These are phyloP conservation scores for Albophoma yamanashiensis DNA, from an alignment of 2,329 filamentous ascomycete species.

Conservation along the genomic window DNA sequence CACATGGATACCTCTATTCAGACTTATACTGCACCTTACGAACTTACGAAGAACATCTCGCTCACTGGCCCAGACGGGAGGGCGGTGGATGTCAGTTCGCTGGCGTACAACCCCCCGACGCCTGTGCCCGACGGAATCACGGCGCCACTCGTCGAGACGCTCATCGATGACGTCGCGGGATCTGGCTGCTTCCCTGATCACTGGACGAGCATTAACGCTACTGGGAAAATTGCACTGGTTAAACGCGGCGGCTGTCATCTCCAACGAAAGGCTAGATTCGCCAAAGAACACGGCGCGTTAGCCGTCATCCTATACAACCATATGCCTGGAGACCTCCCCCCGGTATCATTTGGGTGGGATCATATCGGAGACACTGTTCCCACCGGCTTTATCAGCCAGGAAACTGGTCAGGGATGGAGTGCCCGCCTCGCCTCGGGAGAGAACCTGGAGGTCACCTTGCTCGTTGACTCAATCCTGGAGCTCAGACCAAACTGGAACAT, in stretches of 20 bases:
- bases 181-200: conserved; percentile 28
- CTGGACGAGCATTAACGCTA: conserved; percentile 29
- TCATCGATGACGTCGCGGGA: conserved; percentile 22
- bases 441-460: conserved; percentile 16
- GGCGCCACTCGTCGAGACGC: conserved; percentile 21
- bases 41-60: conserved; percentile 28
- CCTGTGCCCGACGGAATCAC: conserved; percentile 24
- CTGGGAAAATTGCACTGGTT: conserved; percentile 30
- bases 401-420: conserved; percentile 21
- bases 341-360: conserved; percentile 38
- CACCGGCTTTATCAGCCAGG: conserved; percentile 20
- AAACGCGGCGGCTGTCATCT: conserved; percentile 31
- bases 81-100: conserved; percentile 28
- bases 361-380: conserved; percentile 21
- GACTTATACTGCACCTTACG: conserved; percentile 34
- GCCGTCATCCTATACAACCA: conserved; percentile 52
- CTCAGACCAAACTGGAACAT: conserved; percentile 24
- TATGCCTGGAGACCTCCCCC: conserved; percentile 26
- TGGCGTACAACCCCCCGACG: conserved; percentile 37
- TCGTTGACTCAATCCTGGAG: conserved; percentile 22
- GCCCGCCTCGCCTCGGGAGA: conserved; percentile 17
- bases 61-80: conserved; percentile 35
- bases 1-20: conserved; percentile 34
- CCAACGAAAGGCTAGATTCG: conserved; percentile 28
- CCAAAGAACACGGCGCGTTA: conserved; percentile 26